Conservation (phyloP, 306 rosid genomes). For the Lablab purpureus region DNA sequence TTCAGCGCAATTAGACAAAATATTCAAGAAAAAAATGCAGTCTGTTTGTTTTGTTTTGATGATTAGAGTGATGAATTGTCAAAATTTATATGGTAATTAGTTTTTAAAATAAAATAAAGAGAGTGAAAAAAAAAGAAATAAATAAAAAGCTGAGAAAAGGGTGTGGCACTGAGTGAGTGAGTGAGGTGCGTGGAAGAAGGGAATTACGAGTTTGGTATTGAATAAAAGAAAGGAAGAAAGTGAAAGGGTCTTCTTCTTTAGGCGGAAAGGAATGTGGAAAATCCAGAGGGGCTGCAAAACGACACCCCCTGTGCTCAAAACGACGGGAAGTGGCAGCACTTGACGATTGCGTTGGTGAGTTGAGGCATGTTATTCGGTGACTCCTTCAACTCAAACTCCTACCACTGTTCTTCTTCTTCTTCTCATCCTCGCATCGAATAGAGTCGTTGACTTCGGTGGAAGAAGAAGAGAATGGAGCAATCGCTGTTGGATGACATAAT, state of each 20-base stretch:
- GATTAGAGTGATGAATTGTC: no score
- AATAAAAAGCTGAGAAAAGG: not conserved
- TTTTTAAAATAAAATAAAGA: no score
- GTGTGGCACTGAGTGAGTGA: no score
- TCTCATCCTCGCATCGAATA: constrained; percentile 26
- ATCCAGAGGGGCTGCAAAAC: constrained; percentile 35
- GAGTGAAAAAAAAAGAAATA: no score
- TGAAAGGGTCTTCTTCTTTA: not conserved
- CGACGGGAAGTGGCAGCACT: not conserved
- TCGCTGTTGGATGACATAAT: constrained; percentile 84
- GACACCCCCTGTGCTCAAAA: constrained; percentile 44
- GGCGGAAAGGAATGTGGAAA: not conserved
- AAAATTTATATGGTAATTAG: no score
- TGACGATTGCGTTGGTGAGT: not conserved
- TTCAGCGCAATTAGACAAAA: not conserved
- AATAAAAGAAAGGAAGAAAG: constrained; percentile 9
- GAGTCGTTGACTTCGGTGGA: constrained; percentile 37
- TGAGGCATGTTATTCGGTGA: constrained; percentile 47
- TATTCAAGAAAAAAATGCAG: no score
- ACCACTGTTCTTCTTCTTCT: not conserved
- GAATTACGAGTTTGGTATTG: not conserved
- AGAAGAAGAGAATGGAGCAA: constrained; percentile 65
- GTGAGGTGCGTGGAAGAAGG: not conserved
- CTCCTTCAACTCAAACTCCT: not conserved
- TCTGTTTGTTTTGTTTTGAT: no score